Base-by-base conservation (phyloP, 2,329 filamentous ascomycete genomes). In the Aspergillus amoenus region DNA sequence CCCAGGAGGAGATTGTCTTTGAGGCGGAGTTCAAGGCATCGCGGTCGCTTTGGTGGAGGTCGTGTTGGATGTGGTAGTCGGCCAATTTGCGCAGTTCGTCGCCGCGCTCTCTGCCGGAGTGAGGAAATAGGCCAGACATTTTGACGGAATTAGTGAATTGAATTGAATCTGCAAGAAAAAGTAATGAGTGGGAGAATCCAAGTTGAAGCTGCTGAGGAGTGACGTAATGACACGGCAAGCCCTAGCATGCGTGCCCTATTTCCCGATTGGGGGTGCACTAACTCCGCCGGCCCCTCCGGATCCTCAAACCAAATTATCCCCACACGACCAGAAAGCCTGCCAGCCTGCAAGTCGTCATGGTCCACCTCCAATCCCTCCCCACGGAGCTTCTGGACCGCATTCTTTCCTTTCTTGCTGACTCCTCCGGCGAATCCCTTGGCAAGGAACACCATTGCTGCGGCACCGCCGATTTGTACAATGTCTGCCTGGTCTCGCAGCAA, bases 11-110 rank as follows among this genome's bases (percentile, higher is more conserved):
- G 27, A 88, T 78, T 56, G 81, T 84, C 6, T 68, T 70, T 5
- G 84, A 84, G 5, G 86, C 86, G 17, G 71, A 77, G 43, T 79
- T 75, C 17, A 89, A 76, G 0, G 78, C 77, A 37, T 85, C 80
- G 50, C 86, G 84, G 67, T 89, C 87, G 24, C 79, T 76, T 48
- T 81, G 73, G n/a, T 74, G 76, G 39, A 86, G 77, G 64, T 87
- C 83, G 58, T 85, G 78, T 62, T 86, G 75, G 55, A 85, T 68
- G 68, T 87, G 84, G 61, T 84, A 72, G 59, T 85, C 81, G 17
- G 84, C 84, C 3, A 87, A 78, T 49, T 74, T 74, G 43, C 71
- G 71, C 15, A 87, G 78, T 57, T 86, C 83, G 15, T 80, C 75
- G 40, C 74, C 73, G 45, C 78, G 68, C 48, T 70, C 73, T 58